A percentile compares a stretch with the other conserved stretches of the same genome.
These are phyloP conservation scores for Scheffersomyces lignicola DNA, from an alignment of 1,139 yeast genomes.

Conservation along the genomic window DNA sequence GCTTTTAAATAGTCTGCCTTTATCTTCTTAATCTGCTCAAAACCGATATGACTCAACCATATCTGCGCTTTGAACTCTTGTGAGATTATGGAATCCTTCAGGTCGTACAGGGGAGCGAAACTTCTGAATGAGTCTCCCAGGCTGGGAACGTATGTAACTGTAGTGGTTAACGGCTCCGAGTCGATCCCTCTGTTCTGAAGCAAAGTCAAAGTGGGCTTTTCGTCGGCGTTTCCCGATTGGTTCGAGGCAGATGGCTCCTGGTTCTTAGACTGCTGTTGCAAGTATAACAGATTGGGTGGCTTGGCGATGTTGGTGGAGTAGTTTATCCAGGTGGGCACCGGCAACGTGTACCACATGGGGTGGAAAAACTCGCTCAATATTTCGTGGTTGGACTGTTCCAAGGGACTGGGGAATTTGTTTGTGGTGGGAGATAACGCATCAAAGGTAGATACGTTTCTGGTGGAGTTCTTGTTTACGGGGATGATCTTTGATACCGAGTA, in stretches of 20 bases:
- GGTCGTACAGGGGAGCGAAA: conserved; percentile 81
- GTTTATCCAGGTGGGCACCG: conserved; percentile 79
- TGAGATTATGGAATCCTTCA: conserved; percentile 65
- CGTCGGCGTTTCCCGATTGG: conserved; percentile 13
- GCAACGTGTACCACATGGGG: conserved; percentile 84
- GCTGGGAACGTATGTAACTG: conserved; percentile 16
- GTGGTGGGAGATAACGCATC: conserved; percentile 52
- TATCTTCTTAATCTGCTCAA: conserved; percentile 44
- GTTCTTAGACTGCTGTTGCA: conserved; percentile 9
- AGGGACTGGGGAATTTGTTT: conserved; percentile 55
- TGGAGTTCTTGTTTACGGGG: conserved; percentile 42
- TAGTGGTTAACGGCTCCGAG: conserved; percentile 8
- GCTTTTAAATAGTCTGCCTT: conserved; percentile 26
- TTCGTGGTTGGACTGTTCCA: conserved; percentile 64
- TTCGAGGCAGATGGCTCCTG: conserved; percentile 6
- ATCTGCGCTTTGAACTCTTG: conserved; percentile 63
- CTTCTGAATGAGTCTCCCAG: conserved; percentile 54
- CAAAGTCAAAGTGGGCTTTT: conserved; percentile 17
- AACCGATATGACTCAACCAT: conserved; percentile 80
- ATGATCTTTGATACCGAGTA: conserved; percentile 58
- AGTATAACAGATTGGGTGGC: conserved; percentile 26
- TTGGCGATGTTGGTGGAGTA: conserved; percentile 38
- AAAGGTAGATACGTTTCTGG: conserved; percentile 36
- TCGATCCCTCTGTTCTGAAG: conserved; percentile 16
- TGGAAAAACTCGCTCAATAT: conserved; percentile 73